Evolutionary conservation across 805 yeast species (phyloP).

Genomic region (Saccharomycopsis capsularis): DNA sequence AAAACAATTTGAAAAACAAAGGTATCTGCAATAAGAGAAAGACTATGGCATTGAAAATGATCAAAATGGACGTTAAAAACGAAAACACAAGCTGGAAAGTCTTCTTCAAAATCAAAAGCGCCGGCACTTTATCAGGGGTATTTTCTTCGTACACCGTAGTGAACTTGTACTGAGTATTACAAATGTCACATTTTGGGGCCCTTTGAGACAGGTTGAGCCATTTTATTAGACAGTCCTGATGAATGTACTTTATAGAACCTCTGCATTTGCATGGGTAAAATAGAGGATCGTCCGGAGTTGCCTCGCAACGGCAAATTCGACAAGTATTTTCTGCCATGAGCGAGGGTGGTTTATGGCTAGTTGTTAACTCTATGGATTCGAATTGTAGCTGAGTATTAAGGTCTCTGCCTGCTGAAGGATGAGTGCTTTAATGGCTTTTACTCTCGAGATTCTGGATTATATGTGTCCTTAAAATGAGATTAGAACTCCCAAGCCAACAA

Average conservation of each 20-base stretch:
- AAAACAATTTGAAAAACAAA: constrained; percentile 46
- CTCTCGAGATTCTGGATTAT: no score
- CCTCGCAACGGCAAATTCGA: constrained; percentile 92
- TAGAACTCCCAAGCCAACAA: no score
- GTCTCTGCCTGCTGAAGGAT: no score
- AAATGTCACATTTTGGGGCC: constrained; percentile 74
- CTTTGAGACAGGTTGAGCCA: constrained; percentile 74
- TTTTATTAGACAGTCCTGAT: constrained; percentile 82
- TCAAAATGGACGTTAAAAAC: constrained; percentile 18
- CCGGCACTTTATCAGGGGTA: constrained; percentile 62
- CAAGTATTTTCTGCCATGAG: constrained; percentile 47
- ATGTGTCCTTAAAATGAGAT: no score
- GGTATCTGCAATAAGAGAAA: constrained; percentile 50
- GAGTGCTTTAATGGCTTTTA: no score
- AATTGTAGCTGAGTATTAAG: no score
- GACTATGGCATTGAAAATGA: constrained; percentile 27
- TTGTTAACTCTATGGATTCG: no score
- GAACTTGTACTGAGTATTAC: constrained; percentile 68
- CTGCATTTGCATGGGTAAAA: constrained; percentile 90
- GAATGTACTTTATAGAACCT: constrained; percentile 90
- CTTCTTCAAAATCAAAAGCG: constrained; percentile 39
- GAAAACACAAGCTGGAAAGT: constrained; percentile 25
- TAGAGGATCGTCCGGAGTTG: constrained; percentile 68
- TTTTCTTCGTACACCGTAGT: constrained; percentile 55
- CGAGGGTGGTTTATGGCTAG: no score